Base-by-base conservation (phyloP, 257 asterid genomes). In the Leptodermis oblonga region DNA sequence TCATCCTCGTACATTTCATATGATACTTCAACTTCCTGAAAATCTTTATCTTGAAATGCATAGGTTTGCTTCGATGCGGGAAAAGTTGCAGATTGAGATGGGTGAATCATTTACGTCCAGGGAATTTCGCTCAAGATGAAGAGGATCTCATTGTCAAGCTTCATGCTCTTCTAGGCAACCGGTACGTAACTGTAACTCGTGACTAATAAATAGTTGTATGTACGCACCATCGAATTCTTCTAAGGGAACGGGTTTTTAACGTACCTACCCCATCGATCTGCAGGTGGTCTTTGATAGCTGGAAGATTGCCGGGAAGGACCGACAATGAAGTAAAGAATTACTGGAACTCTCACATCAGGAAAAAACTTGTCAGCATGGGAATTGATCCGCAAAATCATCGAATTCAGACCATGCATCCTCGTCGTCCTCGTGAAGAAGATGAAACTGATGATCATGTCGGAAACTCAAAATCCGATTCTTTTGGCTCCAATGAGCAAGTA, bases 101-200 rank as follows among this genome's bases (percentile, higher is more conserved):
- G 83, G 64, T 71, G 37, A 73, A 73, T 65, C 65, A 79, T n/a
- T 52, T 74, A 26, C 75, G 82, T 45, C 87, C 85, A 25, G 78
- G 73, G 30, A 69, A 77, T 62, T 83, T 83, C 58, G 68, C 75
- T 60, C 20, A 71, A 25, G 81, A 70, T 14, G 92, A 86, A 76
- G 87, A 82, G 48, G 88, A 82, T 17, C 85, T 80, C 64, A 76
- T 83, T 12, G 74, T 82, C 83, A 86, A 68, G 77, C 88, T 86
- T 33, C 87, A 83, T 65, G 87, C 88, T 31, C 83, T 83, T 45
- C 85, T 86, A 4, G 84, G 86, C 72, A 76, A 80, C 75, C 66
- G 85, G 85, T 83, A 76, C 52, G 9, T n/a, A n/a, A n/a, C n/a
- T n/a, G n/a, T n/a, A n/a, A n/a, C n/a, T n/a, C n/a, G n/a, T n/a